phyloP scores from a whole-genome alignment of 768 basidiomycete species.

The Piloderma croceum region DNA sequence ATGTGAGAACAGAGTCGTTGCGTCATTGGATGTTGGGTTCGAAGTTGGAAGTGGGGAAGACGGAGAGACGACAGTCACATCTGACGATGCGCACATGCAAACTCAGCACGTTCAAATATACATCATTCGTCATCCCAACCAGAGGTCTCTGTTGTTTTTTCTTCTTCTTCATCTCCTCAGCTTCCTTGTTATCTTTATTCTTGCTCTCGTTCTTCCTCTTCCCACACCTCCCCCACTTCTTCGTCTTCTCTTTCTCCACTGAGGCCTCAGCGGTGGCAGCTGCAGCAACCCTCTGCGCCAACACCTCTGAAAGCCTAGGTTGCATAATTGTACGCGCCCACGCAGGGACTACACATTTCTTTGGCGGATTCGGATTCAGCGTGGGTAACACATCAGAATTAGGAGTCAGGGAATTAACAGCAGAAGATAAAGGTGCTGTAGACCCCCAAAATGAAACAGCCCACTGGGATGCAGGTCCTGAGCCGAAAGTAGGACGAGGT shows the following conservation, averaged over 20 bases:
- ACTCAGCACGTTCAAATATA: no score
- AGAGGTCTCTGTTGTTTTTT: no score
- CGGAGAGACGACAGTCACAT: no score
- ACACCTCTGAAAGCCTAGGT: conserved; percentile 60
- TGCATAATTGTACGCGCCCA: conserved; percentile 69
- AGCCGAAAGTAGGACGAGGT: conserved; percentile 16
- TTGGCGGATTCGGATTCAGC: conserved; percentile 19
- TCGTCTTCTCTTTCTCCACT: conserved; percentile 3
- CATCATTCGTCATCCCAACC: no score
- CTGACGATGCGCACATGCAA: no score
- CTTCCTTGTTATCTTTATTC: conserved; percentile 6
- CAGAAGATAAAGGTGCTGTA: conserved; percentile 17
- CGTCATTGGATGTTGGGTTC: no score
- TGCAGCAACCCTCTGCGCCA: background rate
- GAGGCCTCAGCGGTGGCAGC: background rate
- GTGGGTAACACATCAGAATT: no score
- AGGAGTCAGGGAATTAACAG: conserved; percentile 21
- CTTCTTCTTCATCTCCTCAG: conserved; percentile 22
- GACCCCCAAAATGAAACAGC: conserved; percentile 6
- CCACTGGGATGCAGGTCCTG: background rate
- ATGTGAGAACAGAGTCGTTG: no score
- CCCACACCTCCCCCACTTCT: conserved; percentile 22
- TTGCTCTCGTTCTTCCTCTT: conserved; percentile 31
- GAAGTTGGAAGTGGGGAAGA: conserved; percentile 23
- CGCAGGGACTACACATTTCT: conserved; percentile 54